Conservation (phyloP, 768 basidiomycete genomes). For the Xerocomellus chrysenteron region DNA sequence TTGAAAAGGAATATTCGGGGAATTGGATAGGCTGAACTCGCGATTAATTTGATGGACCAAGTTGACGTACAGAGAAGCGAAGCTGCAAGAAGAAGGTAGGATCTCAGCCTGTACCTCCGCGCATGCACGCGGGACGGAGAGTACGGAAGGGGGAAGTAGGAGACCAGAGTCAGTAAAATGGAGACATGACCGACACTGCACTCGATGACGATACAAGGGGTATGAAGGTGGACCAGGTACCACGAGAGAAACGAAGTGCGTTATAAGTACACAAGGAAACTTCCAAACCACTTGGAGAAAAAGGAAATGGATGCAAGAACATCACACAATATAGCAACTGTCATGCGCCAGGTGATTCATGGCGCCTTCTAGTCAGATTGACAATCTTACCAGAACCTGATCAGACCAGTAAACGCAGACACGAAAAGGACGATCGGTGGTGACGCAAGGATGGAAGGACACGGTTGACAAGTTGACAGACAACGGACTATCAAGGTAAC, state of each 20-base stretch:
- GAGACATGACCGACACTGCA: constrained; percentile 3
- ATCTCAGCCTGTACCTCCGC: constrained; percentile 24
- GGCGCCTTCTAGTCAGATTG: constrained; percentile 6
- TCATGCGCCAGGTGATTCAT: constrained; percentile 4
- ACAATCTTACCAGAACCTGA: constrained; percentile 15
- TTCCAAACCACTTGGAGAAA: constrained; percentile 6
- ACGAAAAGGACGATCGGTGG: constrained; percentile 8
- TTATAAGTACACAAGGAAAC: not conserved
- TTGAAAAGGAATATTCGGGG: constrained; percentile 34
- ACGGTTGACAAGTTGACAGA: constrained; percentile 22
- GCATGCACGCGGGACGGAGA: constrained; percentile 20
- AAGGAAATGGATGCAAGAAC: not conserved
- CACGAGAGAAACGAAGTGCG: constrained; percentile 5
- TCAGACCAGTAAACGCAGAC: not conserved
- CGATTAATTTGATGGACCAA: constrained; percentile 32
- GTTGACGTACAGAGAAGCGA: constrained; percentile 39
- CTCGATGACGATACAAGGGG: constrained; percentile 14
- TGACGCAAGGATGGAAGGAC: constrained; percentile 6
- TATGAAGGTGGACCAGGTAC: constrained; percentile 3
- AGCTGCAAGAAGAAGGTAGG: constrained; percentile 19
- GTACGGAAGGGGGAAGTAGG: constrained; percentile 17
- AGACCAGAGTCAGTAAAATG: constrained; percentile 15
- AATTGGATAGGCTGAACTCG: constrained; percentile 31
- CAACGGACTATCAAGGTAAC: constrained; percentile 6
- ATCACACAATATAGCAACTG: constrained; percentile 14